A percentile compares a stretch with the other conserved stretches of the same genome.
Conservation (phyloP, 768 basidiomycete genomes). For the Podaxis sp. region DNA sequence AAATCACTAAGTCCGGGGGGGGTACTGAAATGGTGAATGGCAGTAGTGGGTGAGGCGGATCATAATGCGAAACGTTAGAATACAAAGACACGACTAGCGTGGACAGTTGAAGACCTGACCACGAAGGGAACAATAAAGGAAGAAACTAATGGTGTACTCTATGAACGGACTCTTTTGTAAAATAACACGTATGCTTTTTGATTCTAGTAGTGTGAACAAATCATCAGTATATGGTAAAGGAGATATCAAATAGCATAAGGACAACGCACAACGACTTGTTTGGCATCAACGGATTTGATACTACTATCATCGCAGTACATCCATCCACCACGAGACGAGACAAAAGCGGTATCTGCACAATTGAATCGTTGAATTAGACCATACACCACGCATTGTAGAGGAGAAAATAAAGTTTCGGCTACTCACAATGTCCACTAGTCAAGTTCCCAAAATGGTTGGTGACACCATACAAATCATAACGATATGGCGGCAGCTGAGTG, state of each 20-base stretch:
- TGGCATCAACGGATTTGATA: slow-evolving; percentile 67
- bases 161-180: slow-evolving; percentile 63
- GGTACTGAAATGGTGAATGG: not conserved
- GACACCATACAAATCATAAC: slow-evolving; percentile 92
- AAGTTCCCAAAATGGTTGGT: slow-evolving; percentile 96
- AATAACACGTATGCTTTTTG: slow-evolving; percentile 80
- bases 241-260: slow-evolving; percentile 1
- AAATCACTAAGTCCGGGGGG: not conserved
- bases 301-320: slow-evolving; percentile 93
- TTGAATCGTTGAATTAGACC: slow-evolving; percentile 2
- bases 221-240: slow-evolving; percentile 9
- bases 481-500: slow-evolving; percentile 82
- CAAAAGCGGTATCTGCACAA: slow-evolving; percentile 82
- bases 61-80: slow-evolving; percentile 29
- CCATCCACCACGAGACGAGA: slow-evolving; percentile 88
- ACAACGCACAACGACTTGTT: slow-evolving; percentile 75
- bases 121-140: not conserved
- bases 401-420: slow-evolving; percentile 13
- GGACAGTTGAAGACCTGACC: slow-evolving; percentile 12
- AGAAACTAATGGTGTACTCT: slow-evolving; percentile 28
- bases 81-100: slow-evolving; percentile 25
- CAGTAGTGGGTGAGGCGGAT: not conserved
- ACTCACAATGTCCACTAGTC: slow-evolving; percentile 93
- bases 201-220: slow-evolving; percentile 26
- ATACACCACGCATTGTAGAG: not conserved